Evolutionary conservation across 441 rosid genomes (phyloP), one percentile per base, ranked within the genome.

Genomic region (Adansonia gregorii): DNA sequence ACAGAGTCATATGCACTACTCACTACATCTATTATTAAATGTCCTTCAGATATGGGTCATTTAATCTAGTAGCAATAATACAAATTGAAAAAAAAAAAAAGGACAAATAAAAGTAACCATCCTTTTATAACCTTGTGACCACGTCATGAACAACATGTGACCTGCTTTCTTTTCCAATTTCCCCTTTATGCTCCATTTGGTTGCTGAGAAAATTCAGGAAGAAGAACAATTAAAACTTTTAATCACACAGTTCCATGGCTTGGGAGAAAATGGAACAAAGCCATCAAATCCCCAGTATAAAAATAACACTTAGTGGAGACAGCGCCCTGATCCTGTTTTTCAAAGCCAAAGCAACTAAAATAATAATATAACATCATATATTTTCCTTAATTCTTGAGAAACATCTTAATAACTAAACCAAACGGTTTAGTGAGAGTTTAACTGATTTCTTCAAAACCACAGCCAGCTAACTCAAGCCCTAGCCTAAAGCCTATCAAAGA

Each of bases 171-270:
- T 87, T 74, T 24, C 85, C 83, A 71, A 81, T 84, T 81, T 27
- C 61, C 55, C 58, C 74, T 81, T 80, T 85, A 79, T 79, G 91
- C 87, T 82, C 67, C 89, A 81, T 82, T 79, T 75, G 76, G 82
- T 78, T 82, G 84, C 87, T 86, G 85, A 85, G 86, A 85, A 80
- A 85, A 88, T 70, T 69, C 60, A 82, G 78, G 81, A 70, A 85
- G 82, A 76, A 82, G 76, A 39, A 77, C 73, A 61, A 76, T 76
- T 72, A 78, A 72, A 74, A 67, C 67, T 65, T 73, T 43, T 55
- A 72, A 72, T 27, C 45, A 72, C 27, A 20, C 2, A 51, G 6
- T 68, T 55, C 27, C 24, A 76, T 48, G 69, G 51, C 63, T 39
- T 66, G 46, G 69, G 66, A 58, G 15, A 74, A 39, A 20, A 56